Evolutionary conservation across 352 stramenopile species (phyloP), one percentile per base, ranked within the genome.

Genomic region (Phytopythium oedochilum): DNA sequence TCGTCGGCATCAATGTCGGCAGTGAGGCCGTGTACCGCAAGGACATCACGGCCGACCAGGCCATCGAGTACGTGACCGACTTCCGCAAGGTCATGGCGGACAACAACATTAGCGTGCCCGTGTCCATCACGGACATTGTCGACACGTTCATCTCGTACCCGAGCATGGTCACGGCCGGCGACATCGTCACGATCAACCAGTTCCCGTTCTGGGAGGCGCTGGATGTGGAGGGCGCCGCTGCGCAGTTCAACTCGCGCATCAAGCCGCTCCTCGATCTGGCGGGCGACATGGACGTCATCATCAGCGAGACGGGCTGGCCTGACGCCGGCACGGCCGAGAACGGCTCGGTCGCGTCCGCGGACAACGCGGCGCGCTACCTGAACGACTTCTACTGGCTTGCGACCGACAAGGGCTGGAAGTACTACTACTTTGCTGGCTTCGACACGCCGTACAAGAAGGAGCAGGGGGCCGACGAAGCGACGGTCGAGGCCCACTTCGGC

Each of bases 371-470:
- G 15, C 71, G 48, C 10, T 94, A 89, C 71, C 56, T 92, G 52
- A 83, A 91, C 55, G 77, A 92, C 70, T 92, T 94, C 53, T 84
- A 80, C 58, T 40, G 75, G 42, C 69, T 90, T 45, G 80, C 84
- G 3, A 73, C 72, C 18, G 55, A 69, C 31, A 61, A 88, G 55
- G 73, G 74, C 23, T 90, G 79, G 76, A 89, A 92, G 68, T 92
- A 93, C 67, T 94, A 91, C 73, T 94, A 92, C 72, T 94, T 94
- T 59, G 71, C 82, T 1, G 85, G 72, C 55, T 91, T 95, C 17
- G 85, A 95, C 62, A 89, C 83, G 44, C 69, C 79, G 29, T 91
- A 86, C 71, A 93, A 93, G 72, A 64, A 75, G 44, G 53, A 76
- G 62, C 64, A 89, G 52, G 17, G 22, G 31, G 63, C 71, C 17